Conservation (phyloP, 805 yeast species). For the Saccharomycopsis capsularis region DNA sequence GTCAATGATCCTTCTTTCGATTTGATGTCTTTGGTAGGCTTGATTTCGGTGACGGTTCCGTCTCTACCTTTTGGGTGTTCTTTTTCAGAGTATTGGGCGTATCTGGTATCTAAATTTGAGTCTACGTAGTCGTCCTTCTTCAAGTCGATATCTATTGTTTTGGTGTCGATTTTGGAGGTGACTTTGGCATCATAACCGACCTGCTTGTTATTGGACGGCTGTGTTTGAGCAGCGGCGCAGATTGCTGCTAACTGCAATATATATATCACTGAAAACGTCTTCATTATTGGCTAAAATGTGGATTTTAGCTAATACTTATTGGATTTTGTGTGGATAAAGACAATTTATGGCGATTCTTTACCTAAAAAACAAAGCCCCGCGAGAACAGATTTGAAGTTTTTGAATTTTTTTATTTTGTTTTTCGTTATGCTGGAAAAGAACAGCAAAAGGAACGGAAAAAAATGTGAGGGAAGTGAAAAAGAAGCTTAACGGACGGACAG, state of each 20-base stretch:
- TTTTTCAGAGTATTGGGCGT: conserved; percentile 3
- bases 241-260: background rate
- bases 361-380: too few relatives aligned
- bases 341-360: too few relatives aligned
- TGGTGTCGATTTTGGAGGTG: conserved; percentile 14
- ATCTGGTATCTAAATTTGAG: background rate
- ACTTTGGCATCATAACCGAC: conserved; percentile 4
- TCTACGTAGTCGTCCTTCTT: background rate
- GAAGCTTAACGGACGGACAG: too few relatives aligned
- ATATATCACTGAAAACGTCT: background rate
- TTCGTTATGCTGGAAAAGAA: too few relatives aligned
- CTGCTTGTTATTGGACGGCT: background rate
- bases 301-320: too few relatives aligned
- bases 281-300: too few relatives aligned
- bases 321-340: too few relatives aligned
- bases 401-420: too few relatives aligned
- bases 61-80: conserved; percentile 8
- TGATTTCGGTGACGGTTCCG: conserved; percentile 13
- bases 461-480: too few relatives aligned
- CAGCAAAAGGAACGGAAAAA: too few relatives aligned
- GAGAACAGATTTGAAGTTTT: too few relatives aligned
- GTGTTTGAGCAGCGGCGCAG: background rate
- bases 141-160: conserved; percentile 8
- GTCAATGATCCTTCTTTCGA: background rate
- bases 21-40: background rate